These are phyloP conservation scores for Hura crepitans DNA, from an alignment of 441 rosid species.

Conservation along the genomic window DNA sequence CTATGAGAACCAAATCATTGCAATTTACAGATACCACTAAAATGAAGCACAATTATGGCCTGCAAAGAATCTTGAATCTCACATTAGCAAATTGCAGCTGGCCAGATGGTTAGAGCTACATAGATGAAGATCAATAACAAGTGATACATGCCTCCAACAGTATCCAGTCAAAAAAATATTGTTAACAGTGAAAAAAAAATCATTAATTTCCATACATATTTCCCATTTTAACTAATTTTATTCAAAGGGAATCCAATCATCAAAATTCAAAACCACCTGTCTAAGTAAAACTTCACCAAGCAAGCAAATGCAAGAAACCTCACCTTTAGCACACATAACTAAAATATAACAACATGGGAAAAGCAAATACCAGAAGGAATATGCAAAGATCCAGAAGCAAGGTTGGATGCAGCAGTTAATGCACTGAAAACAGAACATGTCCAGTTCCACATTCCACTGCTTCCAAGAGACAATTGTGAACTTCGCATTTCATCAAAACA, in stretches of 20 bases:
- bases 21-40: not conserved
- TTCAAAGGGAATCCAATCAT: not conserved
- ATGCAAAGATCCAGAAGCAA: conserved; percentile 92
- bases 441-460: conserved; percentile 98
- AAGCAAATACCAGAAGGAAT: conserved; percentile 67
- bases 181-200: not conserved
- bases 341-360: conserved; percentile 10
- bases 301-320: not conserved
- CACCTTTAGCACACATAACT: conserved; percentile 11
- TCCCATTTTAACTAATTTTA: conserved; percentile 1
- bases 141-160: not conserved
- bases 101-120: not conserved
- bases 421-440: conserved; percentile 95
- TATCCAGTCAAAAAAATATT: not conserved
- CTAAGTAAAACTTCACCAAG: not conserved
- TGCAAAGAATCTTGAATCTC: conserved; percentile 2
- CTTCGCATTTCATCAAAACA: conserved; percentile 92
- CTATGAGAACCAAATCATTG: not conserved
- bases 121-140: not conserved
- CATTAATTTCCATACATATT: not conserved
- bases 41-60: not conserved
- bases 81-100: not conserved
- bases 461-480: conserved; percentile 82
- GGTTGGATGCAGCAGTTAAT: conserved; percentile 96
- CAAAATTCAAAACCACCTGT: not conserved